phyloP scores from a whole-genome alignment of 768 basidiomycete genomes.

The Auriscalpium orientale region DNA sequence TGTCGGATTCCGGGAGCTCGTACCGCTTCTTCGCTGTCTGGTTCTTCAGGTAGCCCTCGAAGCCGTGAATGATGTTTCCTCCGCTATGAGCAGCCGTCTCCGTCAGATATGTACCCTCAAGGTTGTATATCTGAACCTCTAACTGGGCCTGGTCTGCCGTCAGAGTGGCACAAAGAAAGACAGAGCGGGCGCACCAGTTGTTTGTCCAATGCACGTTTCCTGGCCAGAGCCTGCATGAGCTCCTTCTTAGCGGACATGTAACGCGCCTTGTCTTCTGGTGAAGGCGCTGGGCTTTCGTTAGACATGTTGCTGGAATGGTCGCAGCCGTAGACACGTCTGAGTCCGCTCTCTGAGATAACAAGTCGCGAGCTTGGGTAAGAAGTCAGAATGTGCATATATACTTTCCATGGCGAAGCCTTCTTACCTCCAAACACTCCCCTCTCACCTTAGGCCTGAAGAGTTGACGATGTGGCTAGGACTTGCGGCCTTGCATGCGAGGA shows the following conservation, averaged over 20 bases:
- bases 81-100: slow-evolving; percentile 73
- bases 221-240: slow-evolving; percentile 62
- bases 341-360: too few relatives aligned
- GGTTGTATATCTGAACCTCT: slow-evolving; percentile 71
- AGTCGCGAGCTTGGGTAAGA: too few relatives aligned
- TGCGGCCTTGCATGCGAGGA: too few relatives aligned
- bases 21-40: slow-evolving; percentile 63
- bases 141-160: slow-evolving; percentile 51
- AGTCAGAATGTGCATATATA: too few relatives aligned
- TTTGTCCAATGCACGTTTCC: slow-evolving; percentile 70
- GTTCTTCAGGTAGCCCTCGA: slow-evolving; percentile 81
- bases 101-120: slow-evolving; percentile 68
- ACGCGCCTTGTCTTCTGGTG: slow-evolving; percentile 60
- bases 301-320: slow-evolving; percentile 21
- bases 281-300: slow-evolving; percentile 32
- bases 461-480: too few relatives aligned
- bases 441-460: too few relatives aligned
- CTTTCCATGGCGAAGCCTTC: too few relatives aligned
- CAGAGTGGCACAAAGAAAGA: neutral
- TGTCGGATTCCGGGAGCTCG: slow-evolving; percentile 70
- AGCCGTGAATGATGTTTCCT: slow-evolving; percentile 84
- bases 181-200: slow-evolving; percentile 48
- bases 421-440: too few relatives aligned
- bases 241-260: slow-evolving; percentile 74
- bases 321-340: too few relatives aligned